Percentiles rank a stretch among this genome's conserved stretches.
These are phyloP conservation scores for Globisporangium perplexum DNA, from an alignment of 352 stramenopile species.

Conservation along the genomic window DNA sequence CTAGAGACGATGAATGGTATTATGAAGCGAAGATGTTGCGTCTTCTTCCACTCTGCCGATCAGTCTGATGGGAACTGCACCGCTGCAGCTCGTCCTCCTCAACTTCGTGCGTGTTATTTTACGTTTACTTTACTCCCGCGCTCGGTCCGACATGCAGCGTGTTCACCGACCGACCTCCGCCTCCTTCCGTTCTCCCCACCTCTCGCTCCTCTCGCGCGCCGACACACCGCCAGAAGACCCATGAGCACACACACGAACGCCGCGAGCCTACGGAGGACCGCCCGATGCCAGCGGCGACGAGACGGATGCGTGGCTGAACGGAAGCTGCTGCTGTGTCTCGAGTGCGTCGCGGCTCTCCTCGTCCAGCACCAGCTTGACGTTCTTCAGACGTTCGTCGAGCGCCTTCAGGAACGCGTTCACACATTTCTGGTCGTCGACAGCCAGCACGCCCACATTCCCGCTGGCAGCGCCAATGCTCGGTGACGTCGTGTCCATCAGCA, in stretches of 20 bases:
- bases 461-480: constrained; percentile 1
- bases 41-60: too few species aligned
- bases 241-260: background rate
- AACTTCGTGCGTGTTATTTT: background rate
- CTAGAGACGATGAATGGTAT: constrained; percentile 10
- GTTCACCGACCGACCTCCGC: background rate
- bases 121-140: background rate
- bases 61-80: background rate
- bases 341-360: constrained; percentile 2
- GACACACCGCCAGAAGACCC: background rate
- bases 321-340: background rate
- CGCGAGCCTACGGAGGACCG: background rate
- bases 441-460: constrained; percentile 10
- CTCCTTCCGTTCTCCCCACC: too few species aligned
- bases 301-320: background rate
- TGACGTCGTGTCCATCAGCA: constrained; percentile 38
- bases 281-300: constrained; percentile 1
- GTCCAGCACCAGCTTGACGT: constrained; percentile 31
- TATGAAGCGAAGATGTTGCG: background rate
- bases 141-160: background rate
- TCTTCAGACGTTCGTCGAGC: constrained; percentile 47
- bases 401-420: constrained; percentile 41
- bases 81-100: background rate
- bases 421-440: constrained; percentile 47
- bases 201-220: background rate